phyloP scores from a whole-genome alignment of 768 basidiomycete species.

The Lepiota brunneoincarnata region DNA sequence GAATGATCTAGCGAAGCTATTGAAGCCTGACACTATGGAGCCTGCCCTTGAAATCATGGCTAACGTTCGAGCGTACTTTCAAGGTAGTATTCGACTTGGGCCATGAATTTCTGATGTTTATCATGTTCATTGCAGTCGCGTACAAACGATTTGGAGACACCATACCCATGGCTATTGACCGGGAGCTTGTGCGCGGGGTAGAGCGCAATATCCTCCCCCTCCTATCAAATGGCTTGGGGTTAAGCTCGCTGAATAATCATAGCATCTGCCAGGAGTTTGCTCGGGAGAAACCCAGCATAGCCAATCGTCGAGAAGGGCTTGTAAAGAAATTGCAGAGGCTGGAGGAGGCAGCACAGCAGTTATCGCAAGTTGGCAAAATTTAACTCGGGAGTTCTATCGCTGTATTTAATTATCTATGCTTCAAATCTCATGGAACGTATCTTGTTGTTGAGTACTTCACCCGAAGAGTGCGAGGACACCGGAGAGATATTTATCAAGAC shows the following conservation, averaged over 20 bases:
- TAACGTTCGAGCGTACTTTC: slow-evolving; percentile 69
- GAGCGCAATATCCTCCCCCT: slow-evolving; percentile 41
- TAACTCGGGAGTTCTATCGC: neutral
- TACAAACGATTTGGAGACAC: slow-evolving; percentile 60
- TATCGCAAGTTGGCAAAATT: slow-evolving; percentile 9
- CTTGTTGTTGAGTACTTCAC: too few relatives aligned
- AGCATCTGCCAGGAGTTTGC: slow-evolving; percentile 51
- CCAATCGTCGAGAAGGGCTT: slow-evolving; percentile 45
- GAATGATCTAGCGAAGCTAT: slow-evolving; percentile 45
- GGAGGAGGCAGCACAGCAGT: slow-evolving; percentile 9
- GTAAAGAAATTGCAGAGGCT: slow-evolving; percentile 51
- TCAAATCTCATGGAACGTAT: too few relatives aligned
- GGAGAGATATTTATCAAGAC: too few relatives aligned
- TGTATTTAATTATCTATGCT: too few relatives aligned
- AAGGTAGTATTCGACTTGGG: slow-evolving; percentile 40
- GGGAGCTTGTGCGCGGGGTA: slow-evolving; percentile 52
- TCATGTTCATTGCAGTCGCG: slow-evolving; percentile 36
- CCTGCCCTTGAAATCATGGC: slow-evolving; percentile 67
- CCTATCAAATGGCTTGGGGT: slow-evolving; percentile 46
- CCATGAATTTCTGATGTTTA: neutral
- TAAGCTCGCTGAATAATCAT: slow-evolving; percentile 46
- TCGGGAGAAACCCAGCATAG: slow-evolving; percentile 45
- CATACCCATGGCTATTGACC: slow-evolving; percentile 54
- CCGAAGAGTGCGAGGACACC: too few relatives aligned
- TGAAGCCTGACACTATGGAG: slow-evolving; percentile 51